Base-by-base conservation (phyloP, 2,329 filamentous ascomycete genomes). In the Phaeosphaeriaceae sp. region DNA sequence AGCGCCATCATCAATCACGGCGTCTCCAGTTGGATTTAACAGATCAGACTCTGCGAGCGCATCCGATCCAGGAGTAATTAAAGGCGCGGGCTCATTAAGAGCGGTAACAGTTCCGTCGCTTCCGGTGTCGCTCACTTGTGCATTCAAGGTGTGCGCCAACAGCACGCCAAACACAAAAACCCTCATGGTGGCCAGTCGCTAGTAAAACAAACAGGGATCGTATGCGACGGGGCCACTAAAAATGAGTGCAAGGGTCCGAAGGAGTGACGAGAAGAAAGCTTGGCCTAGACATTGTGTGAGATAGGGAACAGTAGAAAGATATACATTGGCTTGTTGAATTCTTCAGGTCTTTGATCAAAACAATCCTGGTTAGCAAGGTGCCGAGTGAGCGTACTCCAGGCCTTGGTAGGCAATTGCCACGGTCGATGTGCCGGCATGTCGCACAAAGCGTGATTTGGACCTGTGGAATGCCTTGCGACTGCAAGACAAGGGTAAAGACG, bases 261-360 rank as follows among this genome's bases (percentile, higher is more conserved):
- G 31, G 67, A 66, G 61, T 65, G 67, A 68, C 63, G 41, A 51
- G 54, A 65, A 61, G 54, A 60, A 65, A 61, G 58, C 46, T 53
- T 60, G 63, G 51, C 55, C 60, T 54, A 65, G 58, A 63, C 62
- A 62, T 59, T 53, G 56, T 65, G 49, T 61, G 40, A 65, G 61
- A 65, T 59, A 56, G 31, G 54, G 60, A 20, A 46, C 41, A 24
- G 54, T 60, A 51, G 33, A 19, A 61, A 65, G 63, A 60, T 69
- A 69, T 69, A 69, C 46, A 41, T 49, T n/a, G 22, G 20, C 19
- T 53, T 63, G 52, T 59, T 57, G 60, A 64, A 66, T 66, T 69
- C 60, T 63, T 62, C 27, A 20, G 40, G 17, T 13, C 40, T 22
- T 24, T 45, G 31, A 69, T 63, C 64, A 69, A 59, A 69, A 67